Conservation (phyloP, 805 yeast species). For the Candida succiphila region DNA sequence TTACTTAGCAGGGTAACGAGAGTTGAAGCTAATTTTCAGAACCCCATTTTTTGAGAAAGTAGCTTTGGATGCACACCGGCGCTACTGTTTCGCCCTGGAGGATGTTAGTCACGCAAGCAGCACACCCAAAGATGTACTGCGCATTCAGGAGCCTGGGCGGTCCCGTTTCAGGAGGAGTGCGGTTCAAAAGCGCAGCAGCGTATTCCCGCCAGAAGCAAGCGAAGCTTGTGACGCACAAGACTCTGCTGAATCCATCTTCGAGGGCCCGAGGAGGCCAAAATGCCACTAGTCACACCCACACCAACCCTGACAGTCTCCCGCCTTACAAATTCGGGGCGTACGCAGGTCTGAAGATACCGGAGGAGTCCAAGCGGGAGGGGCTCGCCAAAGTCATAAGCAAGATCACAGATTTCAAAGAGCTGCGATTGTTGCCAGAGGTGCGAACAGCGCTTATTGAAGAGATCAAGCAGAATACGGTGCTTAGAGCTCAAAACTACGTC, state of each 20-base stretch:
- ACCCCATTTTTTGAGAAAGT: no score
- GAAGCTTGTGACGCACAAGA: conserved; percentile 7
- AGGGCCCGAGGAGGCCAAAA: conserved; percentile 1
- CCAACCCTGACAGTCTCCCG: conserved; percentile 7
- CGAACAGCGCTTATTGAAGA: conserved; percentile 49
- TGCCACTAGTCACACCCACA: no score
- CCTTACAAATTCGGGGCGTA: conserved; percentile 38
- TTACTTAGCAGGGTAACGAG: no score
- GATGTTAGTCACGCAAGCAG: no score
- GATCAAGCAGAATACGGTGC: conserved; percentile 35
- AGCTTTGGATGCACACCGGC: no score
- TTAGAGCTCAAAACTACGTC: conserved; percentile 24
- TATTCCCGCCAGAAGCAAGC: no score
- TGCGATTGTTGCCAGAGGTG: conserved; percentile 58
- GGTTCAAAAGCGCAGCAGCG: no score
- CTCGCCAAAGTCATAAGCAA: conserved; percentile 34
- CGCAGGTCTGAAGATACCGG: conserved; percentile 35
- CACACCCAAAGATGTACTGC: no score
- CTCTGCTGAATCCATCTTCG: conserved; percentile 10
- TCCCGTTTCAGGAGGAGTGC: no score
- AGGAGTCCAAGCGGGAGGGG: conserved; percentile 21
- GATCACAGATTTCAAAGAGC: conserved; percentile 53
- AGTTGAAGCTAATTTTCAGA: no score
- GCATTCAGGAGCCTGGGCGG: no score
- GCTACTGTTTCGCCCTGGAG: no score